Base-by-base conservation (phyloP, 202 grass and related monocot genomes). In the Musa balbisiana region DNA sequence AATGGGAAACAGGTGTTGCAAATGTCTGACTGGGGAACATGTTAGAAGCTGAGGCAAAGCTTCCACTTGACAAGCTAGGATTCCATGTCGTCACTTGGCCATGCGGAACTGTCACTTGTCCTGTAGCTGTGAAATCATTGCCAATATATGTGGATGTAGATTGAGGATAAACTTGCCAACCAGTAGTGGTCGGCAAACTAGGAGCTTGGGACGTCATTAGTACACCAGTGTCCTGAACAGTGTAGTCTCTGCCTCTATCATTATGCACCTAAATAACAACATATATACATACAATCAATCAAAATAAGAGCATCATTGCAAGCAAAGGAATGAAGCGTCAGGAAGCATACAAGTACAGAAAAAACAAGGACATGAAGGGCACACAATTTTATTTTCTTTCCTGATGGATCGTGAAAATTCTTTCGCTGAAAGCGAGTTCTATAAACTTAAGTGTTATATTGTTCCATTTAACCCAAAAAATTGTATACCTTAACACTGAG, bases 401-500 rank as follows among this genome's bases (percentile, higher is more conserved):
- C 25, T 14, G 12, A 43, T 67, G 64, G 64, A 13, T 20, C 14
- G n/a, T 9, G 55, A 69, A 26, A 21, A 22, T 52, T 43, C 19
- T 10, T 67, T 33, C 16, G 14, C 69, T 55, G 53, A 72, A 4
- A 2, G 11, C 75, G 58, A 8, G 25, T 59, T 72, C 14, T 53
- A 3, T 68, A 78, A 67, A 17, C 67, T 16, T 3, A 12, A 15
- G 74, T 59, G 69, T 52, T 71, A 76, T 27, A 26, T 66, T 73
- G 80, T 67, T 74, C 76, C 29, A 54, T 64, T 26, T 71, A 25
- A 80, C 1, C 70, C 24, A 63, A 72, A 53, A 72, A 77, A 60
- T 72, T 53, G n/a, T 80, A 81, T 72, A 98, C 95, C 95, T 93
- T 98, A 74, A 98, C 95, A 85, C 92, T 98, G 81, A 98, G 87